These are phyloP conservation scores for Penicillium tannophilum DNA, from an alignment of 495 filamentous ascomycete species.

Conservation along the genomic window DNA sequence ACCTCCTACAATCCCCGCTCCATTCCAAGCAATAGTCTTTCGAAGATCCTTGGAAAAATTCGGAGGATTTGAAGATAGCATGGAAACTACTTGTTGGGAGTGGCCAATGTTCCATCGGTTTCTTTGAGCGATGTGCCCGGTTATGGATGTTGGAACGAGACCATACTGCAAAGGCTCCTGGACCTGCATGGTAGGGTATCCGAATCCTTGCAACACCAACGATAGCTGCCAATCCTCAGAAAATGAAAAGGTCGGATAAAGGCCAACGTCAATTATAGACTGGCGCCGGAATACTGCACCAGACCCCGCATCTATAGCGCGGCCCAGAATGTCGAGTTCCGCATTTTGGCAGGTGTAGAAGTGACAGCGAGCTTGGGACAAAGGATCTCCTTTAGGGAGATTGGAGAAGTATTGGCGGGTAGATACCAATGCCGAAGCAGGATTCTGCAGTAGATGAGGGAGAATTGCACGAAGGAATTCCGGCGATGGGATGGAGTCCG, in stretches of 20 bases:
- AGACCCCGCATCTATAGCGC: slow-evolving; percentile 45
- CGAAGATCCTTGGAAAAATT: slow-evolving; percentile 22
- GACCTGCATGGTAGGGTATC: slow-evolving; percentile 47
- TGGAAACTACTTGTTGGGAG: slow-evolving; percentile 32
- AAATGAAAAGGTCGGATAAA: slow-evolving; percentile 52
- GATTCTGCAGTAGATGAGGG: slow-evolving; percentile 48
- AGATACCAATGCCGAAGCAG: slow-evolving; percentile 31
- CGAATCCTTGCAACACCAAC: slow-evolving; percentile 43
- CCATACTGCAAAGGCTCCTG: slow-evolving; percentile 55
- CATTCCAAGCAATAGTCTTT: slow-evolving; percentile 31
- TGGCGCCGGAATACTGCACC: slow-evolving; percentile 51
- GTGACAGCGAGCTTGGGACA: slow-evolving; percentile 46
- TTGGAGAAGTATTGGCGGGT: slow-evolving; percentile 55
- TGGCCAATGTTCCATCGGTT: slow-evolving; percentile 49
- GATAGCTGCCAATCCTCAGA: slow-evolving; percentile 56
- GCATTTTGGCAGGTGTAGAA: slow-evolving; percentile 44
- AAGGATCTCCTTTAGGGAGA: slow-evolving; percentile 48
- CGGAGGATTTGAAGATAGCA: slow-evolving; percentile 18
- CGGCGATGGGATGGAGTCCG: slow-evolving; percentile 47
- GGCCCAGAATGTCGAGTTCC: slow-evolving; percentile 27
- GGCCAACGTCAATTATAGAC: slow-evolving; percentile 46
- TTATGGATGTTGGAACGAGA: slow-evolving; percentile 49
- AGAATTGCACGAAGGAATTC: slow-evolving; percentile 54
- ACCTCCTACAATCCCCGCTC: slow-evolving; percentile 28
- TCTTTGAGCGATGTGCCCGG: slow-evolving; percentile 52